Evolutionary conservation across 768 basidiomycete species (phyloP).

Genomic region (Tremella mesenterica): DNA sequence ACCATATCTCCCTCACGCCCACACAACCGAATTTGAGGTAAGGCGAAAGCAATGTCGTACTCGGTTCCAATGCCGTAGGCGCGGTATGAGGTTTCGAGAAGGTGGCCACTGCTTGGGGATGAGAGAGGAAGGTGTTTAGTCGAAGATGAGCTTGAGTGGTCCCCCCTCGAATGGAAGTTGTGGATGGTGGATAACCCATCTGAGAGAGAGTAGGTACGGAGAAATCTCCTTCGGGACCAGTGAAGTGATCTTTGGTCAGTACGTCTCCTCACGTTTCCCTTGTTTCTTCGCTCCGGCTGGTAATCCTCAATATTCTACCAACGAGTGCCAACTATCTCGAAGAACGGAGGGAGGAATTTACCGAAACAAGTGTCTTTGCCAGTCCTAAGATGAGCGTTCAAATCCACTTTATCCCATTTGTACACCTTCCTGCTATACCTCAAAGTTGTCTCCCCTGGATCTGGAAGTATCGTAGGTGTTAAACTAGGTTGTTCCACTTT

Average conservation of each 20-base stretch:
- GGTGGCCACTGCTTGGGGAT: conserved; percentile 36
- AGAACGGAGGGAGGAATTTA: conserved; percentile 8
- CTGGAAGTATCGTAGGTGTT: conserved; percentile 30
- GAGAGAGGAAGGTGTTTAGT: conserved; percentile 26
- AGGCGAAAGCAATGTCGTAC: conserved; percentile 38
- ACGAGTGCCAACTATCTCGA: no score
- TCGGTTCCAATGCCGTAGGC: conserved; percentile 43
- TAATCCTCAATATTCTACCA: not conserved
- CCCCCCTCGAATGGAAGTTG: conserved; percentile 40
- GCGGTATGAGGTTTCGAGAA: conserved; percentile 46
- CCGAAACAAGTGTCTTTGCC: conserved; percentile 36
- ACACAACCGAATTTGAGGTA: conserved; percentile 46
- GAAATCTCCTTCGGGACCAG: conserved; percentile 38
- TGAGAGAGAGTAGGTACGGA: conserved; percentile 43
- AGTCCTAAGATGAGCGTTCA: conserved; percentile 32
- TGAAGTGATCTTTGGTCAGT: conserved; percentile 24
- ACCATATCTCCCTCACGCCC: conserved; percentile 43
- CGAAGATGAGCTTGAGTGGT: conserved; percentile 36
- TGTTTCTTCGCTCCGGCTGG: not conserved
- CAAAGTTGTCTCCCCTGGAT: conserved; percentile 29
- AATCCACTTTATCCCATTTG: conserved; percentile 16
- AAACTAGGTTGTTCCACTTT: conserved; percentile 26
- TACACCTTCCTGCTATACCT: conserved; percentile 12
- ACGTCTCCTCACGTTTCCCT: no score
- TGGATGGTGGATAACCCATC: conserved; percentile 32